phyloP scores from a whole-genome alignment of 768 basidiomycete genomes.

The Cyathus striatus region DNA sequence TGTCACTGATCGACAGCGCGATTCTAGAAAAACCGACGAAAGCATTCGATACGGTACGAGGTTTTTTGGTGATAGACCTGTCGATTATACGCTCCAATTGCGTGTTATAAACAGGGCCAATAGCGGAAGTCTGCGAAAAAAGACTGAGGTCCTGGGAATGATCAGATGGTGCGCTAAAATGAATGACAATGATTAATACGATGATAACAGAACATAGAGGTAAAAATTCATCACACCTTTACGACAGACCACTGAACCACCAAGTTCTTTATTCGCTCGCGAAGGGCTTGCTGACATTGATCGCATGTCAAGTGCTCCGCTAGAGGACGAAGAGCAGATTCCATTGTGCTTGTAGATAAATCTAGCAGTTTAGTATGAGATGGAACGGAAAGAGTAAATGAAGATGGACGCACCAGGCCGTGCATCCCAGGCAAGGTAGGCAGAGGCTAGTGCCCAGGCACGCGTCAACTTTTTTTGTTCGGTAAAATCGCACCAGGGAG shows the following conservation, averaged over 20 bases:
- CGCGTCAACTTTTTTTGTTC: constrained; percentile 78
- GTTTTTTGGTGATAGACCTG: too few species aligned
- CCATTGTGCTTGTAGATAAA: constrained; percentile 67
- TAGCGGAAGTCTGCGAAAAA: too few species aligned
- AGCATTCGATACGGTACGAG: too few species aligned
- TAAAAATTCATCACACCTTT: constrained; percentile 66
- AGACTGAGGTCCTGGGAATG: too few species aligned
- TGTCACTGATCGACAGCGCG: neutral
- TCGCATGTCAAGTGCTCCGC: constrained; percentile 67
- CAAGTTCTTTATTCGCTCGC: constrained; percentile 63
- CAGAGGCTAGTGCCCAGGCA: constrained; percentile 79
- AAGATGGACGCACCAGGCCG: constrained; percentile 52
- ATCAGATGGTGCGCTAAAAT: constrained; percentile 63
- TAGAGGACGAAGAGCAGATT: constrained; percentile 65
- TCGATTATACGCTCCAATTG: too few species aligned
- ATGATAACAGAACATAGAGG: too few species aligned
- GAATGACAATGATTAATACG: too few species aligned
- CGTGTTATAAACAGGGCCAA: too few species aligned
- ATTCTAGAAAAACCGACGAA: too few species aligned
- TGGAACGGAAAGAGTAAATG: neutral
- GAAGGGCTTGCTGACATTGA: constrained; percentile 57
- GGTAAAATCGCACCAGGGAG: constrained; percentile 57
- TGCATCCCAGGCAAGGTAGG: constrained; percentile 82
- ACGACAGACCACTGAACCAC: constrained; percentile 76
- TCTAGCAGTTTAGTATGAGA: constrained; percentile 35